Percentiles rank a stretch among this genome's conserved stretches.
Evolutionary conservation across 306 rosid genomes (phyloP).

Genomic region (Ceratonia siliqua): DNA sequence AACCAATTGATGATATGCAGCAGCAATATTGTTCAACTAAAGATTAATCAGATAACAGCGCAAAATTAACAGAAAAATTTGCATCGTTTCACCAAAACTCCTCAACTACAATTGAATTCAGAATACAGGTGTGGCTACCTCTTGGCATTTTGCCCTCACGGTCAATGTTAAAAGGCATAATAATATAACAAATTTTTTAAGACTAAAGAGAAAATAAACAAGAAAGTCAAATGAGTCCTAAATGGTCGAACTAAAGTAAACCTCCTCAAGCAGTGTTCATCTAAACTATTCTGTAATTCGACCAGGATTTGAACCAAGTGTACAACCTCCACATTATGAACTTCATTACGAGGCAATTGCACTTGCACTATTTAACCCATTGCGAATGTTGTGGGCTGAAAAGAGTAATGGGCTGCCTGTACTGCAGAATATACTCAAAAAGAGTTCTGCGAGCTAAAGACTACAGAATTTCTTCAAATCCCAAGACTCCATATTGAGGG

Average conservation of each 20-base stretch:
- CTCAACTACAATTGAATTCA: conserved; percentile 37
- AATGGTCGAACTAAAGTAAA: conserved; percentile 51
- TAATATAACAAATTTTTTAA: conserved; percentile 31
- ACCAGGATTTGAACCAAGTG: conserved; percentile 44
- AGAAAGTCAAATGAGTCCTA: conserved; percentile 37
- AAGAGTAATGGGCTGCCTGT: conserved; percentile 38
- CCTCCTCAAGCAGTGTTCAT: conserved; percentile 45
- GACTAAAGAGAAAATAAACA: conserved; percentile 23
- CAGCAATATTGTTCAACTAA: background rate
- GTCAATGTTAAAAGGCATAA: conserved; percentile 42
- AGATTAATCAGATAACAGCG: background rate
- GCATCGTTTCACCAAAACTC: conserved; percentile 41
- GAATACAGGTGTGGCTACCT: conserved; percentile 52
- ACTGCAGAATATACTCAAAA: conserved; percentile 40
- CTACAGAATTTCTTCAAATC: conserved; percentile 63
- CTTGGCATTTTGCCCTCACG: conserved; percentile 48
- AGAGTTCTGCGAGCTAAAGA: conserved; percentile 52
- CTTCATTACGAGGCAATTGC: conserved; percentile 45
- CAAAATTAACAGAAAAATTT: background rate
- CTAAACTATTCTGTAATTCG: conserved; percentile 47
- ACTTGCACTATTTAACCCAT: conserved; percentile 39
- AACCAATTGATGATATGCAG: conserved; percentile 15
- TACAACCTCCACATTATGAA: conserved; percentile 45
- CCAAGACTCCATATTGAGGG: conserved; percentile 58
- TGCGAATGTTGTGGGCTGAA: conserved; percentile 15